A percentile compares a stretch with the other conserved stretches of the same genome.
These are phyloP conservation scores for Podospora tetraspora DNA, from an alignment of 495 filamentous ascomycete genomes.

Conservation along the genomic window DNA sequence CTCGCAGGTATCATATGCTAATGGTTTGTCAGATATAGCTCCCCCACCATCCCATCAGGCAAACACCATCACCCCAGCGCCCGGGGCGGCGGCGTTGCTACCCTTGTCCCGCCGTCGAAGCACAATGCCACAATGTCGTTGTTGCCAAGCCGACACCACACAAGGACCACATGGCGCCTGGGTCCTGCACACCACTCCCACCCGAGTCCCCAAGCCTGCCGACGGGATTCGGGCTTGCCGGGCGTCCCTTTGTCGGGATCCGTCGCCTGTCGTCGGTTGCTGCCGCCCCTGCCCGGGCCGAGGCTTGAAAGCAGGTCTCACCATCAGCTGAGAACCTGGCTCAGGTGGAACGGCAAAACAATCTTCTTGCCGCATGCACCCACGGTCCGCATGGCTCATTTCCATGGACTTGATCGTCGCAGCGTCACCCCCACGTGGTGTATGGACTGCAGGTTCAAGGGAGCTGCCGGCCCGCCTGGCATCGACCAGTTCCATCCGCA, in stretches of 20 bases:
- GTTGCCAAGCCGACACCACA: background rate
- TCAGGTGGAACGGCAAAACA: background rate
- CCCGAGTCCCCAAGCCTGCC: background rate
- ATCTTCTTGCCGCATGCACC: background rate
- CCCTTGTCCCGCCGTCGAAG: background rate
- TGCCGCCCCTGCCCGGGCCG: background rate
- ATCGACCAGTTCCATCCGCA: background rate
- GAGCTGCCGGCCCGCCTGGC: background rate
- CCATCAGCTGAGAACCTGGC: background rate
- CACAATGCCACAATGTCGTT: background rate
- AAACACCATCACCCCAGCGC: background rate
- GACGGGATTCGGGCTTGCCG: background rate
- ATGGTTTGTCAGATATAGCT: background rate
- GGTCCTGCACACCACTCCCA: background rate
- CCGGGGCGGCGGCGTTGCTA: too few species aligned
- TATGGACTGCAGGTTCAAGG: background rate
- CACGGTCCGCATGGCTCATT: background rate
- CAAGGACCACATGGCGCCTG: background rate
- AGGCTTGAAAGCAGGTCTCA: background rate
- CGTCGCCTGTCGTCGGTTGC: background rate
- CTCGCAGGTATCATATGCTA: background rate
- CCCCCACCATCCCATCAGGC: background rate
- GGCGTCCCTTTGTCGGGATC: background rate
- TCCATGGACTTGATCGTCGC: background rate
- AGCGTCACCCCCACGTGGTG: background rate